Base-by-base conservation (phyloP, 768 basidiomycete species). In the Suillus plorans region DNA sequence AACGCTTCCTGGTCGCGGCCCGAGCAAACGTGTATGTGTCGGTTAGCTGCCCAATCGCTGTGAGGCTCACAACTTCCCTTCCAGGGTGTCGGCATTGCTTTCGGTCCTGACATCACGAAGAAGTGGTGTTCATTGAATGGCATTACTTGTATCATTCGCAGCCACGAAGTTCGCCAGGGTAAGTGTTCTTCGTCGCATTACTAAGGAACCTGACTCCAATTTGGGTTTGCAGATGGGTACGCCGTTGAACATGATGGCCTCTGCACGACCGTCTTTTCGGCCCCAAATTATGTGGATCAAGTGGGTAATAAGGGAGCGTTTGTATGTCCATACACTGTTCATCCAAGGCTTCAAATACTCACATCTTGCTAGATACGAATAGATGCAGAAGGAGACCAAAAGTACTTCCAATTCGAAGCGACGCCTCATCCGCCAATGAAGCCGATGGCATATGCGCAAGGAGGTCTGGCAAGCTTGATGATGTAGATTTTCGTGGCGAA, bases 151-250 rank as follows among this genome's bases (percentile, higher is more conserved):
- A 83, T 99, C 63, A 90, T 98, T 67, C 91, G 97, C 58, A 95
- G 92, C 69, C 97, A 99, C 74, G 97, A 99, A 84, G 97, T 99
- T 62, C 88, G 97, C 65, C 92, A 95, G 83, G 87, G 90, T 89
- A 69, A 64, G 84, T 75, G 31, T 62, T 53, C 67, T 49, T 61
- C 59, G 16, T 41, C 39, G 39, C 49, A n/a, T 50, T 53, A 20
- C 60, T 28, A 36, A 42, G 13, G 22, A 22, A 41, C 20, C 44
- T 73, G 8, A 73, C 28, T 37, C 16, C 12, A 31, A 41, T 25
- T 18, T 8, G 44, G 25, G 9, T 34, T 36, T 65, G 45, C 70
- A 91, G 94, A 92, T 64, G 97, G 97, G 16, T 99, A 98, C 77
- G 89, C 95, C 68, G 83, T 99, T 62, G 97, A 99, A 74, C 97